Evolutionary conservation across 2,329 filamentous ascomycete species (phyloP).

Genomic region (Aureobasidium sp.): DNA sequence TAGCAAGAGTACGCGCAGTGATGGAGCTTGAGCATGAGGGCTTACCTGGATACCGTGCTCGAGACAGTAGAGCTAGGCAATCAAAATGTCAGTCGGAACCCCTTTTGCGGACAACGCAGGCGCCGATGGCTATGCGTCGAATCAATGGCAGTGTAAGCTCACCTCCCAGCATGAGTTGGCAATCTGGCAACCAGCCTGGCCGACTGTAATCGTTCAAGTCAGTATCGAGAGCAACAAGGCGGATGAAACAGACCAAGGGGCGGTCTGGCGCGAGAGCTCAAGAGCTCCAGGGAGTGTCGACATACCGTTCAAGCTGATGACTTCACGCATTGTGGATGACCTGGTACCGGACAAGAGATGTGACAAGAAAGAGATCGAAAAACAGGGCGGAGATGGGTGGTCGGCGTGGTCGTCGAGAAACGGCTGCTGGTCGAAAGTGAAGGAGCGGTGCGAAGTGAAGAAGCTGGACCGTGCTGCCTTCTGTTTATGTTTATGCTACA

Average conservation of each 20-base stretch:
- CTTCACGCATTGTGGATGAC: slow-evolving; percentile 82
- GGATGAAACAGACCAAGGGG: slow-evolving; percentile 22
- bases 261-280: slow-evolving; percentile 37
- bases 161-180: slow-evolving; percentile 99
- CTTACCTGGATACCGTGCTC: slow-evolving; percentile 98
- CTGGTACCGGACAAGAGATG: slow-evolving; percentile 8
- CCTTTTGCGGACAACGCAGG: slow-evolving; percentile 4
- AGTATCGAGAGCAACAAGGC: slow-evolving; percentile 33
- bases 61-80: slow-evolving; percentile 87
- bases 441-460: slow-evolving; percentile 18
- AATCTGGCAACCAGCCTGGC: slow-evolving; percentile 99
- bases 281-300: slow-evolving; percentile 20
- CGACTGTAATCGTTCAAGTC: slow-evolving; percentile 64
- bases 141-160: slow-evolving; percentile 40
- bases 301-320: slow-evolving; percentile 97
- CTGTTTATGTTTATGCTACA: background rate
- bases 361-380: slow-evolving; percentile 13
- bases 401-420: slow-evolving; percentile 18
- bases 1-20: slow-evolving; percentile 17
- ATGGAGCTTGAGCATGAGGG: slow-evolving; percentile 20
- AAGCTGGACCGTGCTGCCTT: background rate
- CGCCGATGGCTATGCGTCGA: background rate
- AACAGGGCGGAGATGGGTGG: slow-evolving; percentile 4
- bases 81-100: slow-evolving; percentile 19
- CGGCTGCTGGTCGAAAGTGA: slow-evolving; percentile 11